Evolutionary conservation across 352 stramenopile genomes (phyloP).

Genomic region (Phytophthora citricola): DNA sequence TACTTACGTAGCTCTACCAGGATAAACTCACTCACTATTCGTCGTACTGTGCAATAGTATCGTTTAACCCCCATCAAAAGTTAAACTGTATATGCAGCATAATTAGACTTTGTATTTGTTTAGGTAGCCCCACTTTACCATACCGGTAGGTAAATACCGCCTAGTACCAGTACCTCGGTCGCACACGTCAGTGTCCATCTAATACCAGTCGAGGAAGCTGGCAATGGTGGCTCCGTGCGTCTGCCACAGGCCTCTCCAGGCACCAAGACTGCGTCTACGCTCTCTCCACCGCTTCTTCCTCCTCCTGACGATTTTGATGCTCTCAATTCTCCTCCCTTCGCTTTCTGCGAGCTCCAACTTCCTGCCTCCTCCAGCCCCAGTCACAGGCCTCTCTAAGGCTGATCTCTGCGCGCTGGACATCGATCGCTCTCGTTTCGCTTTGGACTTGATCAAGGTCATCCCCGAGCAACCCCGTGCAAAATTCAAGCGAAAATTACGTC

Average conservation of each 20-base stretch:
- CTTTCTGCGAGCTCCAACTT: slow-evolving; percentile 10
- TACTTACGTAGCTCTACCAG: too few species aligned
- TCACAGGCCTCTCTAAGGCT: slow-evolving; percentile 42
- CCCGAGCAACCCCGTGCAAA: slow-evolving; percentile 26
- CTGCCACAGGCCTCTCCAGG: not conserved
- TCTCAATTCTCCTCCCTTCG: slow-evolving; percentile 7
- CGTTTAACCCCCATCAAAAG: too few species aligned
- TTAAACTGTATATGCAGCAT: too few species aligned
- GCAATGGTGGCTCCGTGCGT: slow-evolving; percentile 13
- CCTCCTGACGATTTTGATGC: slow-evolving; percentile 16
- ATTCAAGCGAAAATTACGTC: slow-evolving; percentile 3
- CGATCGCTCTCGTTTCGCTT: slow-evolving; percentile 42
- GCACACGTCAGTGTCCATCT: slow-evolving; percentile 9
- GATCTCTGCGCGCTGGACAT: slow-evolving; percentile 67
- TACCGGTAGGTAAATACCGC: too few species aligned
- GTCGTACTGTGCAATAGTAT: too few species aligned
- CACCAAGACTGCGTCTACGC: not conserved
- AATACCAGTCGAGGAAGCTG: slow-evolving; percentile 4
- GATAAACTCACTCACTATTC: too few species aligned
- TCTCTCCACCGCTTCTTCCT: slow-evolving; percentile 2
- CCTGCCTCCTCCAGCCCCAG: slow-evolving; percentile 12
- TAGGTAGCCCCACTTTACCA: too few species aligned
- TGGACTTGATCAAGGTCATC: slow-evolving; percentile 55
- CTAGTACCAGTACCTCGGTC: too few species aligned
- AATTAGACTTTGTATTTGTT: too few species aligned